These are phyloP conservation scores for Bauhinia variegata DNA, from an alignment of 306 rosid species.

Conservation along the genomic window DNA sequence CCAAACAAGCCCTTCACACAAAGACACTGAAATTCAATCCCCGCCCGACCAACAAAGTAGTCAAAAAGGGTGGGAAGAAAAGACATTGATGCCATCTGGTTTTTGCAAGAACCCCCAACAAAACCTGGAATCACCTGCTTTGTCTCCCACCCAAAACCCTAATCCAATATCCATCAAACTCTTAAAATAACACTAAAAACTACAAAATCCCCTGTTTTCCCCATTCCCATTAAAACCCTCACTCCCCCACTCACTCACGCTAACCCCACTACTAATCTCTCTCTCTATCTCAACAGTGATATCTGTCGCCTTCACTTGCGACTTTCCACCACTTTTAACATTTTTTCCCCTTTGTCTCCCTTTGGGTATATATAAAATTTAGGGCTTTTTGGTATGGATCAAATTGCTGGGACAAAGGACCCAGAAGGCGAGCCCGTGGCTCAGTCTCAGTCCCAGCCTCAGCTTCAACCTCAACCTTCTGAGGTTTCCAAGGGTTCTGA, in stretches of 20 bases:
- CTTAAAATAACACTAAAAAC: constrained; percentile 21
- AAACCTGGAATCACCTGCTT: constrained; percentile 33
- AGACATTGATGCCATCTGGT: constrained; percentile 21
- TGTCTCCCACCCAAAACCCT: constrained; percentile 33
- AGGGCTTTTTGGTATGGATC: constrained; percentile 70
- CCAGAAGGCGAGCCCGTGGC: constrained; percentile 61
- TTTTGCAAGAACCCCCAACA: background rate
- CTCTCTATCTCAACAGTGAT: constrained; percentile 57
- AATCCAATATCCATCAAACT: constrained; percentile 15
- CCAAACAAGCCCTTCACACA: background rate
- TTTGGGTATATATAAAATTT: constrained; percentile 50
- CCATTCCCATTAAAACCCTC: background rate
- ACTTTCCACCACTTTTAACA: constrained; percentile 81
- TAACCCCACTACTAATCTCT: constrained; percentile 51
- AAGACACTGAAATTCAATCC: background rate
- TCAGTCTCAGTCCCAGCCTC: constrained; percentile 48
- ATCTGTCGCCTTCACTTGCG: constrained; percentile 97
- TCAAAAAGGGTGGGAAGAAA: no score
- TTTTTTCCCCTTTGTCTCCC: constrained; percentile 35
- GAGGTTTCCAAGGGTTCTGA: constrained; percentile 49
- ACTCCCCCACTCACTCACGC: constrained; percentile 31
- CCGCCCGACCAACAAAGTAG: background rate
- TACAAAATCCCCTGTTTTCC: constrained; percentile 34
- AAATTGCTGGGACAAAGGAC: constrained; percentile 68
- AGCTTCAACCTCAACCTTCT: constrained; percentile 32